These are phyloP conservation scores for Panellus pusillus DNA, from an alignment of 768 basidiomycete genomes.

Conservation along the genomic window DNA sequence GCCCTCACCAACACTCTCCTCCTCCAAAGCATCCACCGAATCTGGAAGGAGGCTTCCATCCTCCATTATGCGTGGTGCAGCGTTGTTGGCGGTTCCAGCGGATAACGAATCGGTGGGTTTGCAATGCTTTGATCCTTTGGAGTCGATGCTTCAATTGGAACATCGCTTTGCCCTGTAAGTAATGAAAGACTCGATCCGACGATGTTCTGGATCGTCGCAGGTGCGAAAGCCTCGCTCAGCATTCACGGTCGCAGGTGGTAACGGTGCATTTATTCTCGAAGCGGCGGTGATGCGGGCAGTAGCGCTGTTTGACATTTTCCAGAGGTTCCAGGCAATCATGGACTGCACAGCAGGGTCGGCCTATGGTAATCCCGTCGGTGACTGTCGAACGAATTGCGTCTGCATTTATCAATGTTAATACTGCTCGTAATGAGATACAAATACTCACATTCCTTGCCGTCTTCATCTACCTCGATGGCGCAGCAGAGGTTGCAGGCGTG, in stretches of 20 bases:
- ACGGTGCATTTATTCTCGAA: not conserved
- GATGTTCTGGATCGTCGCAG: conserved; percentile 9
- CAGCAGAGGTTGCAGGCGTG: conserved; percentile 24
- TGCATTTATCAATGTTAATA: too few species aligned
- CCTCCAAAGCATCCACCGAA: not conserved
- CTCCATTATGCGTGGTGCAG: not conserved
- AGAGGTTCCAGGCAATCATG: conserved; percentile 27
- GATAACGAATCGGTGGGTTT: conserved; percentile 1
- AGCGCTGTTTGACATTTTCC: conserved; percentile 10
- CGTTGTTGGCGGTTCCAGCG: not conserved
- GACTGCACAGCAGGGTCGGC: conserved; percentile 26
- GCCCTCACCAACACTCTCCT: not conserved
- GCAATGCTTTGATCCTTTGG: conserved; percentile 8
- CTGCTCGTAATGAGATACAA: not conserved
- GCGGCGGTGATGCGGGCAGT: conserved; percentile 7
- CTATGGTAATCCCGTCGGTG: conserved; percentile 29
- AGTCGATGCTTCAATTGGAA: conserved; percentile 18
- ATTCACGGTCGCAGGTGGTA: not conserved
- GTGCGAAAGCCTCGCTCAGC: not conserved
- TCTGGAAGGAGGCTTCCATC: not conserved
- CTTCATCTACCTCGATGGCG: conserved; percentile 2
- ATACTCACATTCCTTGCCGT: not conserved
- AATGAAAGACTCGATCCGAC: conserved; percentile 1
- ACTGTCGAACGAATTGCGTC: conserved; percentile 19
- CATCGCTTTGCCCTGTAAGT: conserved; percentile 9